Base-by-base conservation (phyloP, 805 yeast genomes). In the Metschnikowia gelsemii region DNA sequence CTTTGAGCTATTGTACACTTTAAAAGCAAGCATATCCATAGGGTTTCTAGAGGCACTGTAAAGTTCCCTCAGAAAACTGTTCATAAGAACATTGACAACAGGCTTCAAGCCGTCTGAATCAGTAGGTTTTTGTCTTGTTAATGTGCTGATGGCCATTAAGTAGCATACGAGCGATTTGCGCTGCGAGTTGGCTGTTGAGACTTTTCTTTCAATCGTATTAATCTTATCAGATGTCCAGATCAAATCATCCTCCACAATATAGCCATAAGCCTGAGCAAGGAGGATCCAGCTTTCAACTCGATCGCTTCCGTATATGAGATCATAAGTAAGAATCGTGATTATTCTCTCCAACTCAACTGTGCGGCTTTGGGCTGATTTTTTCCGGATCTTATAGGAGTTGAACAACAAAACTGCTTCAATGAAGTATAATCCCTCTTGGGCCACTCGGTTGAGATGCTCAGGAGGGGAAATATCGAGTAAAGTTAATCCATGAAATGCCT, bases 181-280 rank as follows among this genome's bases (percentile, higher is more conserved):
- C 59, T 88, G 96, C 3, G 77, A 56, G 5, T 72, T 62, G 0
- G 89, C 87, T 0, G 88, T 83, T 0, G 64, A 59, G 3, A 64
- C 63, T 54, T 83, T 83, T 46, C 80, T 72, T 5, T 84, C 93
- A 0, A 70, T 56, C 0, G 76, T 70, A 38, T 82, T 82, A 26
- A 88, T 63, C 54, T 85, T 85, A 53, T 90, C 96, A 0, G 96
- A 81, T 1, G 91, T 85, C 95, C 96, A 88, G n/a, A 87, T 79
- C 42, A 93, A 63, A 49, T 87, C 96, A 59, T 89, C 96, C 50
- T 91, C 97, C 0, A 84, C 95, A 29, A 86, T 65, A 43, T 71
- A 80, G 0, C 89, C 82, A 51, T 75, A 89, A 0, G 91, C 81
- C 55, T 83, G 88, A 0, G 95, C 96, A 11, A 93, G 59, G 1